Evolutionary conservation across 2,329 filamentous ascomycete species (phyloP).

Genomic region (Diaporthe sp.): DNA sequence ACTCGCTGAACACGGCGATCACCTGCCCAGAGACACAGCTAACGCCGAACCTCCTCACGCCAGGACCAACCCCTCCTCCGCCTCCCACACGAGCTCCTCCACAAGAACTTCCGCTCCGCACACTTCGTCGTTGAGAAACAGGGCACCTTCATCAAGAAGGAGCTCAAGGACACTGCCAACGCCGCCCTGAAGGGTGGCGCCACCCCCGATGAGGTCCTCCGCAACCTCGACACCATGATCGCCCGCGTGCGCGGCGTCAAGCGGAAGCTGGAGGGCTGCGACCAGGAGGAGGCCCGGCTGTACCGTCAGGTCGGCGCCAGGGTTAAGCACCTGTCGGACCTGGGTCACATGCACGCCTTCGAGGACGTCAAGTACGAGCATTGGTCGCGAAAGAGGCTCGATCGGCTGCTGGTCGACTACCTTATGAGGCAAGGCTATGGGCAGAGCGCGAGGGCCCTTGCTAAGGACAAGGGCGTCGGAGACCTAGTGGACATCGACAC

Average conservation of each 20-base stretch:
- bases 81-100: constrained; percentile 90
- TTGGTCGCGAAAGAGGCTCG: constrained; percentile 86
- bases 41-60: constrained; percentile 33
- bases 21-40: background rate
- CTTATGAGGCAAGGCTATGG: constrained; percentile 87
- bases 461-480: constrained; percentile 80
- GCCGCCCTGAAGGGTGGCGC: constrained; percentile 75
- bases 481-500: constrained; percentile 91
- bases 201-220: constrained; percentile 79
- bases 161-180: constrained; percentile 75
- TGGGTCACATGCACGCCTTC: constrained; percentile 84
- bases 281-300: constrained; percentile 84
- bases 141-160: constrained; percentile 72
- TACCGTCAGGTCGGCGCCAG: constrained; percentile 83
- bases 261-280: constrained; percentile 83
- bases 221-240: constrained; percentile 87
- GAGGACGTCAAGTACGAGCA: constrained; percentile 94
- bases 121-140: constrained; percentile 83
- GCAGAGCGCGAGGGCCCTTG: constrained; percentile 81
- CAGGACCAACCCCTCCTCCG: constrained; percentile 96
- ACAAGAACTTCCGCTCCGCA: constrained; percentile 92
- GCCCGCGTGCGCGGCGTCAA: constrained; percentile 87
- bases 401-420: constrained; percentile 93
- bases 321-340: constrained; percentile 83
- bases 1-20: background rate